Percentiles rank a stretch among this genome's conserved stretches.
Evolutionary conservation across 176 grass and related monocot species (phyloP).

Genomic region (Bonia amplexicaulis): DNA sequence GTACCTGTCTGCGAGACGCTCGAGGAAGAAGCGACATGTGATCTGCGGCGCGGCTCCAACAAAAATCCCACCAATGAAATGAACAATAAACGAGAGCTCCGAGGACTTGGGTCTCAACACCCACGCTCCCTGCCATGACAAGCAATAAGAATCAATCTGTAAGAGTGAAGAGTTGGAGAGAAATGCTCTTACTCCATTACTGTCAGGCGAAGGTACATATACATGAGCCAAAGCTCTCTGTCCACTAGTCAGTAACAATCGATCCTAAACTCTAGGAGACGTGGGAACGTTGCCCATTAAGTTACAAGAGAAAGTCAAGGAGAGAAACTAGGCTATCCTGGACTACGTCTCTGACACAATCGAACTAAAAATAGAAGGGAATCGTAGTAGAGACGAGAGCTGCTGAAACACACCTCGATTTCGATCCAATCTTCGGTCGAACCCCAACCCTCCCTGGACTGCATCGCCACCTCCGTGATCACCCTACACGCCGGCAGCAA

Average conservation of each 20-base stretch:
- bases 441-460: constrained; percentile 59
- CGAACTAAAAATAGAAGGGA: neutral
- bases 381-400: neutral
- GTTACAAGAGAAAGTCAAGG: no score
- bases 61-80: constrained; percentile 92
- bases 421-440: constrained; percentile 84
- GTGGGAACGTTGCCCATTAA: no score
- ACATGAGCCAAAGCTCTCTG: no score
- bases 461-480: constrained; percentile 87
- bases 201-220: no score
- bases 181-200: no score
- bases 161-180: no score
- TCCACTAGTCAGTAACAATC: no score
- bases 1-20: constrained; percentile 70
- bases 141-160: neutral
- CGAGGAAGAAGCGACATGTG: constrained; percentile 89
- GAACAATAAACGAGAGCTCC: constrained; percentile 57
- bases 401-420: constrained; percentile 57
- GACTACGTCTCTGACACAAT: no score
- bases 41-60: constrained; percentile 95
- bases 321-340: no score
- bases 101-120: constrained; percentile 61
- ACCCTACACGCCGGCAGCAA: constrained; percentile 41
- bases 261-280: no score
- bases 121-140: constrained; percentile 73